Conservation (phyloP, 257 asterid genomes). For the Jacaranda mimosifolia region DNA sequence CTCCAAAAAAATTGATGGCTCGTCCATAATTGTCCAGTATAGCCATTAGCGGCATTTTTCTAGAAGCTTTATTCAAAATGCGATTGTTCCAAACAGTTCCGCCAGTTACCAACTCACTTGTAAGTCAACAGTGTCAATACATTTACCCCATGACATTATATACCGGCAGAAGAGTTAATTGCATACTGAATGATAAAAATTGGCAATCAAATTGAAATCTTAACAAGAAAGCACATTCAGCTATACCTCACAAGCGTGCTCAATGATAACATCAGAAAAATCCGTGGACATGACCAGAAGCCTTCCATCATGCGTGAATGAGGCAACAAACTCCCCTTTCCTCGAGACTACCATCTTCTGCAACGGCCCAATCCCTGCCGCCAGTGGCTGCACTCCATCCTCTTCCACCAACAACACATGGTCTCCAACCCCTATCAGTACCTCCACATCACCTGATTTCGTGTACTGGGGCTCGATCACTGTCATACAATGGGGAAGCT, state of each 20-base stretch:
- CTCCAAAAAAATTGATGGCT: conserved; percentile 17
- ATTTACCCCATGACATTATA: conserved; percentile 20
- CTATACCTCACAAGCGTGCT: conserved; percentile 85
- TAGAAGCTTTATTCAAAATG: conserved; percentile 16
- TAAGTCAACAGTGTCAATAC: conserved; percentile 14
- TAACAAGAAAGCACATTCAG: conserved; percentile 30
- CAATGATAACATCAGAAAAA: conserved; percentile 74
- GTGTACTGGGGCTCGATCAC: conserved; percentile 96
- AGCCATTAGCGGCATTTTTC: neutral
- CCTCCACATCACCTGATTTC: conserved; percentile 97
- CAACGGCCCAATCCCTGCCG: conserved; percentile 76
- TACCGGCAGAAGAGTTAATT: neutral
- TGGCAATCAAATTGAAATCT: conserved; percentile 16
- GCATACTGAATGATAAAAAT: neutral
- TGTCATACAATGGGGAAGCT: conserved; percentile 84
- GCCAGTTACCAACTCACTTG: conserved; percentile 6
- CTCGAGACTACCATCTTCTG: conserved; percentile 93
- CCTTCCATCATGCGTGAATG: conserved; percentile 89
- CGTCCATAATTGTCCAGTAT: conserved; percentile 7
- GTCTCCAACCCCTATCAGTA: conserved; percentile 81
- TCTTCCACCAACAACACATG: conserved; percentile 85
- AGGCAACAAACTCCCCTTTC: conserved; percentile 85
- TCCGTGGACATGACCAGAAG: conserved; percentile 85
- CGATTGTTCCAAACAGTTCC: neutral
- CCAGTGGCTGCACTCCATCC: conserved; percentile 84